Evolutionary conservation across 2,329 filamentous ascomycete species (phyloP).

Genomic region (Neodidymelliopsis sp.): DNA sequence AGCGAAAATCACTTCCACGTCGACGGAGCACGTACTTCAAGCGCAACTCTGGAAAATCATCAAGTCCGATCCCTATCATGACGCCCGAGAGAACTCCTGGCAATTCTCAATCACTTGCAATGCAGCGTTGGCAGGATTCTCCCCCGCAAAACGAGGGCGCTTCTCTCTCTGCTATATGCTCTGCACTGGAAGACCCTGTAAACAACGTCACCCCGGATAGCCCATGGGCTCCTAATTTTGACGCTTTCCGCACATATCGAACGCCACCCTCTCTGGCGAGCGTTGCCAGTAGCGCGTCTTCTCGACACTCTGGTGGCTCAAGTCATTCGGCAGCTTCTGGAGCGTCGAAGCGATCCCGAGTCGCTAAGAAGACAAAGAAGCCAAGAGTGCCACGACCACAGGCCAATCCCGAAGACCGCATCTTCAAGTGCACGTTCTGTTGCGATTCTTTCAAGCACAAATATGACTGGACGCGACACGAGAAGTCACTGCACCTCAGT

Average conservation of each 20-base stretch:
- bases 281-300: slow-evolving; percentile 54
- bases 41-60: slow-evolving; percentile 5
- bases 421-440: slow-evolving; percentile 42
- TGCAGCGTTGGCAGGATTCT: slow-evolving; percentile 71
- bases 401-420: slow-evolving; percentile 13
- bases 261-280: slow-evolving; percentile 56
- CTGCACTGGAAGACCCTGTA: slow-evolving; percentile 56
- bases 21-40: slow-evolving; percentile 17
- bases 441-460: slow-evolving; percentile 42
- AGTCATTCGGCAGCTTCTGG: slow-evolving; percentile 66
- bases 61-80: slow-evolving; percentile 13
- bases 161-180: slow-evolving; percentile 66
- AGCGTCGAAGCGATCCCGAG: slow-evolving; percentile 55
- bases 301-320: slow-evolving; percentile 57
- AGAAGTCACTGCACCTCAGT: slow-evolving; percentile 39
- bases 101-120: slow-evolving; percentile 42
- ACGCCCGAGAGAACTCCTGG: slow-evolving; percentile 8
- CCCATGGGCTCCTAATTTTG: slow-evolving; percentile 34
- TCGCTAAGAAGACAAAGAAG: slow-evolving; percentile 13
- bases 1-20: slow-evolving; percentile 11
- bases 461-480: slow-evolving; percentile 40
- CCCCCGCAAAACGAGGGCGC: slow-evolving; percentile 72
- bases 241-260: slow-evolving; percentile 36
- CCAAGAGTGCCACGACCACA: slow-evolving; percentile 3
- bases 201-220: slow-evolving; percentile 10